Conservation (phyloP, 2,329 filamentous ascomycete genomes). For the Colletotrichum australisinense region DNA sequence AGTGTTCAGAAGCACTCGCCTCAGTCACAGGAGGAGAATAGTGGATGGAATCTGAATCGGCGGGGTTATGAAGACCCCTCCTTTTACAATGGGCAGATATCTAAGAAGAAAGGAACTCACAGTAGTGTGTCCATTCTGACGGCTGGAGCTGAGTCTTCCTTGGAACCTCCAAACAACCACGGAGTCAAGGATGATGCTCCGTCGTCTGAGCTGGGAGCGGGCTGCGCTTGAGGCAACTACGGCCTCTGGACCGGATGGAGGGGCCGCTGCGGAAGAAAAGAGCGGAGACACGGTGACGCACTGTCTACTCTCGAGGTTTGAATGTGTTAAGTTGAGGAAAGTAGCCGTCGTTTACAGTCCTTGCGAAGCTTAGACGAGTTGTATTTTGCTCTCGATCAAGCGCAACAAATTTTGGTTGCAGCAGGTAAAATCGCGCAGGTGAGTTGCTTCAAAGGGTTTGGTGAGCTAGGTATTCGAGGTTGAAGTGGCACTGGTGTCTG, state of each 20-base stretch:
- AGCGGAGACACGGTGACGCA: conserved; percentile 34
- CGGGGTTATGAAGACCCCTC: not conserved
- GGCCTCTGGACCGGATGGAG: conserved; percentile 32
- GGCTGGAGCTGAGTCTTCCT: not conserved
- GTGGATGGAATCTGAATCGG: not conserved
- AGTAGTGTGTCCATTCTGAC: conserved; percentile 45
- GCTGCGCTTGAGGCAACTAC: conserved; percentile 25
- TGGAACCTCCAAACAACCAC: not conserved
- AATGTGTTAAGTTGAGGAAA: not conserved
- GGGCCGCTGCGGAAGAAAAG: conserved; percentile 32
- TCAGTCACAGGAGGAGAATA: not conserved
- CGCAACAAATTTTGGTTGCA: not conserved
- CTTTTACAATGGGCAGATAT: not conserved
- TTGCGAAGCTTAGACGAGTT: not conserved
- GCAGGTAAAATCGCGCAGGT: conserved; percentile 26
- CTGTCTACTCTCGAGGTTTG: not conserved
- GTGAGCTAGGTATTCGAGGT: conserved; percentile 11
- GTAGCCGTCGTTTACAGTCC: not conserved
- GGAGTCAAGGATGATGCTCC: not conserved
- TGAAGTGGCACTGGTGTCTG: conserved; percentile 26
- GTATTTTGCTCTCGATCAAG: not conserved
- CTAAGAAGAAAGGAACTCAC: conserved; percentile 38
- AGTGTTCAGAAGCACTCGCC: conserved; percentile 4
- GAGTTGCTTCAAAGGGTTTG: conserved; percentile 7
- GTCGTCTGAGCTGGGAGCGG: not conserved